Conservation (phyloP, 129 eudicot species). For the Centaurea solstitialis region DNA sequence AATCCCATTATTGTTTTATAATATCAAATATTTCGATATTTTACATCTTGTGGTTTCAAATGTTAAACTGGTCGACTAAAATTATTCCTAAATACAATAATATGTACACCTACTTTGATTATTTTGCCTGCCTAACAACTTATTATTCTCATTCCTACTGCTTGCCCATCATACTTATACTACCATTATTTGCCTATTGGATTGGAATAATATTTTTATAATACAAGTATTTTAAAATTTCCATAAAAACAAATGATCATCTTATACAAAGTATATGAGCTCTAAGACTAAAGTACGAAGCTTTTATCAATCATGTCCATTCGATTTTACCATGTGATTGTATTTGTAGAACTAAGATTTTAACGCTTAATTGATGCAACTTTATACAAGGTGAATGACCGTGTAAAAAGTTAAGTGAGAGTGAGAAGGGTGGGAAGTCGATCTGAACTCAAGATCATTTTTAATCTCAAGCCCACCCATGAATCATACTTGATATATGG, state of each 20-base stretch:
- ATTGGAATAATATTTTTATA: neutral
- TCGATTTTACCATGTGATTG: neutral
- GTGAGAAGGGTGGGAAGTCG: too few relatives aligned
- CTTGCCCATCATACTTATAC: constrained; percentile 22
- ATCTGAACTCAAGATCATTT: neutral
- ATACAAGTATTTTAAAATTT: neutral
- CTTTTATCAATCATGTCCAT: neutral
- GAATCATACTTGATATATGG: too few relatives aligned
- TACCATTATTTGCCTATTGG: neutral
- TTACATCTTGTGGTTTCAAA: neutral
- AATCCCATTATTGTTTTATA: neutral
- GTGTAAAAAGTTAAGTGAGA: too few relatives aligned
- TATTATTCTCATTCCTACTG: constrained; percentile 16
- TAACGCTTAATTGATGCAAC: neutral
- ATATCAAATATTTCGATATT: neutral
- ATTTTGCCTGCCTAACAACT: constrained; percentile 30
- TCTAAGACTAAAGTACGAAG: neutral
- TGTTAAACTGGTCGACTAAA: neutral
- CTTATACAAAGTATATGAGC: neutral
- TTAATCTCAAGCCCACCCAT: too few relatives aligned
- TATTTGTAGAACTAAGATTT: neutral
- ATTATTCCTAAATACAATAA: neutral
- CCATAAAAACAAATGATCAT: neutral
- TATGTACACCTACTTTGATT: constrained; percentile 25
- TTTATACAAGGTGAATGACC: too few relatives aligned